Percentiles rank a stretch among this genome's conserved stretches.
Conservation (phyloP, 2,329 filamentous ascomycete species). For the Colletotrichum simmondsii region DNA sequence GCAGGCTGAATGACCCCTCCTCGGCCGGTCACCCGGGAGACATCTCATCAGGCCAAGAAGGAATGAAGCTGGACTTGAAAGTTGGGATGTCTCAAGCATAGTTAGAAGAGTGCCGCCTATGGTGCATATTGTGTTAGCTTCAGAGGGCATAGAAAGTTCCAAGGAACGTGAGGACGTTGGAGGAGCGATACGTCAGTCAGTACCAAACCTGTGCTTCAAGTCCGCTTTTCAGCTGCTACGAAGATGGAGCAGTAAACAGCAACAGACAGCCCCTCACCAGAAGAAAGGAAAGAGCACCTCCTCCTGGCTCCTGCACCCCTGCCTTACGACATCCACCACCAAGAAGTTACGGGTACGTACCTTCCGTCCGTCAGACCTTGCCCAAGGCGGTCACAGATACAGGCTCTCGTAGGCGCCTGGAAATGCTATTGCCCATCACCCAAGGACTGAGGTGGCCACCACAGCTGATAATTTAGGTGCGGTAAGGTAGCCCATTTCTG, state of each 20-base stretch:
- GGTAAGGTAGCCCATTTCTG: slow-evolving; percentile 1
- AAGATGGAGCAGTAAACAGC: neutral
- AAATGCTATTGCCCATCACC: slow-evolving; percentile 17
- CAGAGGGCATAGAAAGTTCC: neutral
- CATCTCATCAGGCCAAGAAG: neutral
- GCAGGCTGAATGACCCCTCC: neutral
- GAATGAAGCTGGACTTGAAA: neutral
- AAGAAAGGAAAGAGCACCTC: neutral
- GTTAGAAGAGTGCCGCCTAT: neutral
- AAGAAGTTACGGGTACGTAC: slow-evolving; percentile 17
- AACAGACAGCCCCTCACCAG: slow-evolving; percentile 12
- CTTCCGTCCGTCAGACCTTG: neutral
- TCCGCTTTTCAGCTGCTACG: neutral
- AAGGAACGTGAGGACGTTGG: neutral
- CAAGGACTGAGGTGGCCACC: neutral
- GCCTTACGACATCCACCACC: slow-evolving; percentile 18
- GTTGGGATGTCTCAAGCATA: neutral
- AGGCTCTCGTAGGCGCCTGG: slow-evolving; percentile 20
- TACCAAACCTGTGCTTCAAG: neutral
- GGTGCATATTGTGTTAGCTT: neutral
- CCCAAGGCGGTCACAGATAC: slow-evolving; percentile 27
- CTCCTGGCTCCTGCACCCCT: slow-evolving; percentile 24
- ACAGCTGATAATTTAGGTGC: neutral
- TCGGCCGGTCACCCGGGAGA: slow-evolving; percentile 1
- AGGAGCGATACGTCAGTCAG: neutral